Evolutionary conservation across 179 eudicot genomes (phyloP), one percentile per base, ranked within the genome.

Genomic region (Corrigiola litoralis): DNA sequence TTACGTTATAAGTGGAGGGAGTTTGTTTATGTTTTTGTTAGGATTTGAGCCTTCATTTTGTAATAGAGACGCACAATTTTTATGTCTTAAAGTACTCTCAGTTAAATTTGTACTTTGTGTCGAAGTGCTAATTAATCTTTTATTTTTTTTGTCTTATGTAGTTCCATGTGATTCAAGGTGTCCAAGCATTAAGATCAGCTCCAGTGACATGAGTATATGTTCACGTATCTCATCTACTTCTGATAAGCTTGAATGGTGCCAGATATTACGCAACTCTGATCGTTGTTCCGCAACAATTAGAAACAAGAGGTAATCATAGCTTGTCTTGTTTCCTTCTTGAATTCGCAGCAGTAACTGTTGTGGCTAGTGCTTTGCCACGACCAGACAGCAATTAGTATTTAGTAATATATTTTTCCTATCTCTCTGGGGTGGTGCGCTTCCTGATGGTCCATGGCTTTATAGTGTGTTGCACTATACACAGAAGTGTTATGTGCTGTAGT

Each of bases 181-280:
- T 71, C 71, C 74, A 23, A 81, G 79, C 63, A 72, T 88, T 70
- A 84, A 85, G 52, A 77, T 88, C 66, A 80, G 72, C 58, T 76
- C 72, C 44, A 72, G 75, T 73, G 87, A 80, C 71, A 75, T 58
- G 62, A 56, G 64, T 36, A 45, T 85, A 49, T 75, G 75, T 65
- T 83, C 88, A 42, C 81, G 72, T 66, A 71, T 85, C 21, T 77
- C 77, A 27, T 67, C 67, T 38, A 55, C 78, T 33, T 24, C 62
- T 25, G 87, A 75, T 61, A 81, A 75, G 77, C 82, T 66, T 53
- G 84, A 68, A 52, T 88, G 95, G 95, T 85, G 95, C 76, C 85
- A 85, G 72, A 85, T 85, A 48, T 62, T 80, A 31, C 80, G 88
- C 75, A 82, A 81, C 42, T 58, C 76, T 48, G 95, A 85, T 75